Conservation (phyloP, 257 asterid genomes). For the Solanum gandarillasii region DNA sequence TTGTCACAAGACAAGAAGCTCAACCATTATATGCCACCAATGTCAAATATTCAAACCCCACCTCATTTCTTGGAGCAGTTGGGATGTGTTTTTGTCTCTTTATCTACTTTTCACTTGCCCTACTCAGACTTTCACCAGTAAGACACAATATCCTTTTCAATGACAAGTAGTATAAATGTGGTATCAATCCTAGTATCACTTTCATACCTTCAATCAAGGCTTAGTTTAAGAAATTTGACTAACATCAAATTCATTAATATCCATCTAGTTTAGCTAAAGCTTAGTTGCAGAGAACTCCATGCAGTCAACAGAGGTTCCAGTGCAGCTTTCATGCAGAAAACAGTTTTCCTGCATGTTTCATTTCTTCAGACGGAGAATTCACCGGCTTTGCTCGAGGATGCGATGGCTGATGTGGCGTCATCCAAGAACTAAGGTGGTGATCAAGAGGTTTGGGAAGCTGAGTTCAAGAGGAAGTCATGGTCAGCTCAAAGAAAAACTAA, state of each 20-base stretch:
- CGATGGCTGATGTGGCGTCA: conserved; percentile 28
- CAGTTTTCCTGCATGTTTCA: conserved; percentile 31
- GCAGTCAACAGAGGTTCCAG: conserved; percentile 29
- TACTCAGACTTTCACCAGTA: conserved; percentile 5
- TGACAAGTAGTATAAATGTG: not conserved
- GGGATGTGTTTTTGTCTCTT: conserved; percentile 21
- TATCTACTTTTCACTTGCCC: not conserved
- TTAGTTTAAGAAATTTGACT: not conserved
- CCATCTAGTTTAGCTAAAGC: not conserved
- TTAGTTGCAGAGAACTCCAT: not conserved
- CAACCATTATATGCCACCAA: conserved; percentile 11
- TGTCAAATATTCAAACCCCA: conserved; percentile 25
- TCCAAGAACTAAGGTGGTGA: conserved; percentile 44
- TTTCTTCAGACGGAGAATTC: conserved; percentile 31
- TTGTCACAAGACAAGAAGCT: conserved; percentile 32
- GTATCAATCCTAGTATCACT: not conserved
- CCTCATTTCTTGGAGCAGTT: conserved; percentile 52
- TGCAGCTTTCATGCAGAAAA: conserved; percentile 21
- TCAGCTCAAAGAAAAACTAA: conserved; percentile 1
- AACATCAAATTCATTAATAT: not conserved
- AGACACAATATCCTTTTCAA: not conserved
- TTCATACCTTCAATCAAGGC: conserved; percentile 2
- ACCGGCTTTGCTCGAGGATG: conserved; percentile 39
- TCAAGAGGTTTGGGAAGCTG: conserved; percentile 45
- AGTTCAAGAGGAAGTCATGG: conserved; percentile 9